Evolutionary conservation across 805 yeast species (phyloP), one percentile per base, ranked within the genome.

Genomic region (Kazachstania martiniae): DNA sequence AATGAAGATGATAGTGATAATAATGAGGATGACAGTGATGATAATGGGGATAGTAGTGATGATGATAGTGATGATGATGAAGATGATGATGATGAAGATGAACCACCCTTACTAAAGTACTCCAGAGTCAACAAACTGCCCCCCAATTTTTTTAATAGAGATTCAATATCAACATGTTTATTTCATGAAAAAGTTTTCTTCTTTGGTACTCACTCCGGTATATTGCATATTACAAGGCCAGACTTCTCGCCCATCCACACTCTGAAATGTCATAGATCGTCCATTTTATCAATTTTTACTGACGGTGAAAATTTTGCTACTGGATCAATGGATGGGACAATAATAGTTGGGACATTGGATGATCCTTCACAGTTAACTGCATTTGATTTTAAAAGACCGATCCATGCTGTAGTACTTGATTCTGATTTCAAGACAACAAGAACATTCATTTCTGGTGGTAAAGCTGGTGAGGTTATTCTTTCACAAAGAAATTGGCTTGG

Each of bases 301-400:
- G 93, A 84, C 47, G 91, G 93, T 0, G 57, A 57, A 7, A 74
- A 68, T 46, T 73, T 91, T 38, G 93, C 91, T 0, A 77, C 94
- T 0, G 95, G 87, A 0, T 85, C 96, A 0, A 77, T 89, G 63
- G 98, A 91, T 51, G 98, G 98, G 0, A 81, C 94, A 0, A 80
- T 89, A 0, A 85, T 85, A 2, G 70, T 85, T 4, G 91, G 95
- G 0, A 70, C 86, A 4, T 25, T 36, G 5, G 37, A 41, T 2
- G 81, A 78, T 40, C 72, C 71, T 13, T 58, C 63, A 4, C 91
- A 80, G 43, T 72, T 80, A 3, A 63, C 68, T 0, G 86, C 85
- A 3, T 78, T 72, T 43, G 94, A 87, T 55, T 82, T 86, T 54
- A 78, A 80, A 44, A 63, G 96, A 18, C 96, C 97, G 0, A 70